Conservation (phyloP, 164 flowering plant genomes). For the Sedum album region DNA sequence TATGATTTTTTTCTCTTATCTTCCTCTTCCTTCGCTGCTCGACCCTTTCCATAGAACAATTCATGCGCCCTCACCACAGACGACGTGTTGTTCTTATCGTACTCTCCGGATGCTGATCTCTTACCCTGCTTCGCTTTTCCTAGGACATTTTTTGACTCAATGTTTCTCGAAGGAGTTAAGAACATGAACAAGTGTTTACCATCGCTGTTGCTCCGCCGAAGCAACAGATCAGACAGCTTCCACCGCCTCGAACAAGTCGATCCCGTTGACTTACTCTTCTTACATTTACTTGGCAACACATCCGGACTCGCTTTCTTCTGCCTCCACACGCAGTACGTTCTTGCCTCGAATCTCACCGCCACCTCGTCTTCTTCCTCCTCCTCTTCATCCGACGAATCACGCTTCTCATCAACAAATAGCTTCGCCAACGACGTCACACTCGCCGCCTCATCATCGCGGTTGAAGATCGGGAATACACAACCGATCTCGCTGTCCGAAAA, state of each 20-base stretch:
- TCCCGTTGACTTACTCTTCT: constrained; percentile 9
- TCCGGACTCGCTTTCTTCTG: background rate
- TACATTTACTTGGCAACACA: background rate
- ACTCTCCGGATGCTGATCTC: too few species aligned
- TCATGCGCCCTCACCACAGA: constrained; percentile 23
- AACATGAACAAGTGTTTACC: background rate
- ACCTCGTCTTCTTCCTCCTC: background rate
- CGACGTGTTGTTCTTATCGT: too few species aligned
- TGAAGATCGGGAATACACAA: background rate
- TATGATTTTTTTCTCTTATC: constrained; percentile 24
- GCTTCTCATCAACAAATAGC: background rate
- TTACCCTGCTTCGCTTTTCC: too few species aligned
- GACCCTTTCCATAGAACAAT: constrained; percentile 25
- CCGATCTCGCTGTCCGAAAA: background rate
- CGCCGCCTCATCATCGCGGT: background rate
- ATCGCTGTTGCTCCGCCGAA: background rate
- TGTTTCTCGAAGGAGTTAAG: background rate
- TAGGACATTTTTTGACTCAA: too few species aligned
- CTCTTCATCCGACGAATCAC: background rate
- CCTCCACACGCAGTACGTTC: constrained; percentile 8
- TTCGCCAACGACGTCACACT: background rate
- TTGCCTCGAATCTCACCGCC: too few species aligned
- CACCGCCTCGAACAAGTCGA: constrained; percentile 8
- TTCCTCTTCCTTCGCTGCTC: constrained; percentile 26
- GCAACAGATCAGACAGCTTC: background rate